Evolutionary conservation across 2,329 filamentous ascomycete genomes (phyloP), one percentile per base, ranked within the genome.

Genomic region (Alternaria infectoria): DNA sequence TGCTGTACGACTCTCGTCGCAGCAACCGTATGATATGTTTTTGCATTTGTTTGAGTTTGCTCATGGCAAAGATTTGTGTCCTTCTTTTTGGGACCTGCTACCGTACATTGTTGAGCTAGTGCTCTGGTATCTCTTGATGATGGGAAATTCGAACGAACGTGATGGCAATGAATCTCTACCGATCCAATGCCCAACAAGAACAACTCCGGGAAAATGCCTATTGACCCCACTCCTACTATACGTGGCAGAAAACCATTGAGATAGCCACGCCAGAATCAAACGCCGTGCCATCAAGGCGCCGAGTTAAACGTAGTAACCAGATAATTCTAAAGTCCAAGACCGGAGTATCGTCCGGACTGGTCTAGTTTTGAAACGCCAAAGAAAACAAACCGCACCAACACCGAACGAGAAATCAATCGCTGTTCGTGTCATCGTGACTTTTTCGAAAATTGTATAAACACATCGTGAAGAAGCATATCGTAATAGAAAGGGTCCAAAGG

Each of bases 381-480:
- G 55, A 64, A 55, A 59, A 62, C 60, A 64, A 58, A 8, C 65
- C 66, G 59, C 61, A 68, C 67, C 64, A 77, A 77, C 73, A 75
- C 76, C 75, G 57, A 70, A 61, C 67, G 62, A 66, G 60, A 64
- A 71, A 67, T 68, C 69, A 61, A 69, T 67, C 67, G 69, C 66
- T 71, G 69, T 50, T 80, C 77, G 72, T 80, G 70, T 77, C 71
- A 69, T 80, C 78, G 68, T 80, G 69, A 76, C 67, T 78, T 80
- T 62, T 79, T 79, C 32, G 65, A 62, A 64, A 71, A 68, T 62
- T 69, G 71, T 67, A 77, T 69, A 60, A 74, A 76, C 70, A 77
- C 70, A 77, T 77, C 65, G 69, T 75, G 46, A 67, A 74, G 68
- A 77, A 76, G 70, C 69, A 65, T 71, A 72, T 67, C 64, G 55